Conservation (phyloP, 441 rosid genomes). For the Isatis lusitanica region DNA sequence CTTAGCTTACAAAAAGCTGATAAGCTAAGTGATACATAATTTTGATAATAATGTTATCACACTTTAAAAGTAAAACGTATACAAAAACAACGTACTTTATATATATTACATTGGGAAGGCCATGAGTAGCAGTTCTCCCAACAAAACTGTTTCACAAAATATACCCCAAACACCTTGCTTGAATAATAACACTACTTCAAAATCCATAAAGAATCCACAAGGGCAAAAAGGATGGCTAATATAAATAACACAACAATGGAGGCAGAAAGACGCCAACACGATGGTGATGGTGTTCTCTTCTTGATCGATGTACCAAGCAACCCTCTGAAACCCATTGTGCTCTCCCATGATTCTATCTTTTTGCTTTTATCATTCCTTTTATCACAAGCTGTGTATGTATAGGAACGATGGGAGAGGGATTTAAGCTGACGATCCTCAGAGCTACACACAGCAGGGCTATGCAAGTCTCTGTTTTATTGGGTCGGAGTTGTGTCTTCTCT, state of each 20-base stretch:
- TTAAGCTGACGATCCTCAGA: constrained; percentile 21
- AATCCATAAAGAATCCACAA: constrained; percentile 10
- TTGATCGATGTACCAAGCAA: constrained; percentile 17
- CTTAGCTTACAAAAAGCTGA: neutral
- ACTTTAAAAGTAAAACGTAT: neutral
- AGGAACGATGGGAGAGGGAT: constrained; percentile 28
- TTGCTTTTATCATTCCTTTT: neutral
- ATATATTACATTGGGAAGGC: constrained; percentile 20
- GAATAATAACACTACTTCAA: neutral
- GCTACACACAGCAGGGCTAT: constrained; percentile 27
- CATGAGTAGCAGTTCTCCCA: neutral
- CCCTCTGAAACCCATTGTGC: neutral
- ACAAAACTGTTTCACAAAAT: constrained; percentile 14
- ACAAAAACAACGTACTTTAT: constrained; percentile 1
- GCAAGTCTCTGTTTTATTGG: constrained; percentile 44
- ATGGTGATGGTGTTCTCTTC: neutral
- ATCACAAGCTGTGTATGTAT: constrained; percentile 26
- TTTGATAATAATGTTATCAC: neutral
- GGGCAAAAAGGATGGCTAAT: neutral
- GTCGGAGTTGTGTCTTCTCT: constrained; percentile 40
- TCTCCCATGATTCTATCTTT: neutral
- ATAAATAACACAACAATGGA: neutral
- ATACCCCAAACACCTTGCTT: constrained; percentile 16
- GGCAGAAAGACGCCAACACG: neutral
- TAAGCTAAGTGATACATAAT: neutral